Percentiles rank a stretch among this genome's conserved stretches.
Evolutionary conservation across 768 basidiomycete species (phyloP).

Genomic region (Amanita molliuscula): DNA sequence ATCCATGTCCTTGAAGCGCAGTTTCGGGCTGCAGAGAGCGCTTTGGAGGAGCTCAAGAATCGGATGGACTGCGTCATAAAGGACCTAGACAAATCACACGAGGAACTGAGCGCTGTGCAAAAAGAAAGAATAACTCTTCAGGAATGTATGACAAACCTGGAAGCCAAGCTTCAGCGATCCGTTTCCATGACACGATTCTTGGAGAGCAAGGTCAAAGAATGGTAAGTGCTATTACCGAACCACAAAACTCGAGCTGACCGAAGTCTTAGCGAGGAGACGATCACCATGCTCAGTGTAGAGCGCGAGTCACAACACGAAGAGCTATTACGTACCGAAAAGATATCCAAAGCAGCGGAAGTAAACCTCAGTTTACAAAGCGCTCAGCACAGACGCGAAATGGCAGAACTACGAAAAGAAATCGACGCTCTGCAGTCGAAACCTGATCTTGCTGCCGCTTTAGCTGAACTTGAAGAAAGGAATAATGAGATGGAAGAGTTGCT

Average conservation of each 20-base stretch:
- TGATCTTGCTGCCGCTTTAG: constrained; percentile 42
- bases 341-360: constrained; percentile 52
- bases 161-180: constrained; percentile 56
- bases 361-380: constrained; percentile 52
- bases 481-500: constrained; percentile 70
- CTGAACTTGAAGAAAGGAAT: constrained; percentile 58
- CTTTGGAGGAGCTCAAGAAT: constrained; percentile 23
- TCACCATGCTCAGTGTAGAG: constrained; percentile 27
- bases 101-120: constrained; percentile 25
- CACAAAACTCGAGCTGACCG: not conserved
- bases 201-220: constrained; percentile 55
- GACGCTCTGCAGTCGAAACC: constrained; percentile 39
- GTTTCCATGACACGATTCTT: constrained; percentile 51
- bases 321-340: constrained; percentile 44
- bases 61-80: constrained; percentile 24
- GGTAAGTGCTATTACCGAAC: constrained; percentile 22
- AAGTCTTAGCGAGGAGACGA: constrained; percentile 34
- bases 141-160: constrained; percentile 43
- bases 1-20: constrained; percentile 19
- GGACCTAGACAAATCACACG: constrained; percentile 31
- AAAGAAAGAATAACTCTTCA: constrained; percentile 45
- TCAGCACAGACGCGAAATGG: constrained; percentile 57
- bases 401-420: constrained; percentile 49
- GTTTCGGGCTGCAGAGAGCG: constrained; percentile 20
- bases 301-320: constrained; percentile 31